Conservation (phyloP, 441 rosid genomes). For the Euphorbia celastroides region DNA sequence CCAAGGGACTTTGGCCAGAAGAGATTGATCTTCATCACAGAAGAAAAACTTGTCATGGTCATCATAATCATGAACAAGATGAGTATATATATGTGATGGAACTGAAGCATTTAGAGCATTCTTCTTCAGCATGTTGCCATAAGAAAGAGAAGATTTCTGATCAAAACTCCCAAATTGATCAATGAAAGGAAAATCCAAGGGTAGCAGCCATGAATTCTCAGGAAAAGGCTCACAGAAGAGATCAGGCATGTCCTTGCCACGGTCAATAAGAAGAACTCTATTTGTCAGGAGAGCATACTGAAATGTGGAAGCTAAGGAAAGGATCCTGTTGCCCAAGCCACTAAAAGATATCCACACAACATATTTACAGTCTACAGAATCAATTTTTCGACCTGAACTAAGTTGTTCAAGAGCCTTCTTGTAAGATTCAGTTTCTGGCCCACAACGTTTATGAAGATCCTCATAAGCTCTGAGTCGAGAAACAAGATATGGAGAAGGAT, state of each 20-base stretch:
- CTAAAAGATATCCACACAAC: slow-evolving; percentile 68
- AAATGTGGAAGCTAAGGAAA: slow-evolving; percentile 56
- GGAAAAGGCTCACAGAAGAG: slow-evolving; percentile 80
- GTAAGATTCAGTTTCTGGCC: slow-evolving; percentile 57
- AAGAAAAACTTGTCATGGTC: slow-evolving; percentile 54
- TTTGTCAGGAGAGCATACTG: slow-evolving; percentile 68
- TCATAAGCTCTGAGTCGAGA: slow-evolving; percentile 68
- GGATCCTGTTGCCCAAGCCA: slow-evolving; percentile 75
- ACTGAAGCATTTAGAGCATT: slow-evolving; percentile 23
- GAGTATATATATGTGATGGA: slow-evolving; percentile 47
- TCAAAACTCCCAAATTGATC: slow-evolving; percentile 32
- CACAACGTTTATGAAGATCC: slow-evolving; percentile 59
- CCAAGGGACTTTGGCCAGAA: slow-evolving; percentile 48
- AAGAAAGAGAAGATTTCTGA: slow-evolving; percentile 38
- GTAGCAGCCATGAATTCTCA: slow-evolving; percentile 51
- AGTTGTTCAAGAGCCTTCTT: slow-evolving; percentile 42
- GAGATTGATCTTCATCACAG: slow-evolving; percentile 51
- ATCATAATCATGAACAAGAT: slow-evolving; percentile 55
- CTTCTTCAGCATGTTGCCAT: slow-evolving; percentile 52
- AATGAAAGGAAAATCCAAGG: slow-evolving; percentile 41
- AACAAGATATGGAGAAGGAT: slow-evolving; percentile 63
- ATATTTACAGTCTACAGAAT: slow-evolving; percentile 46
- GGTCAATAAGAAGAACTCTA: slow-evolving; percentile 61
- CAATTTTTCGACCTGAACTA: slow-evolving; percentile 26
- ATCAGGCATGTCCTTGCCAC: slow-evolving; percentile 54